Base-by-base conservation (phyloP, 441 rosid genomes). In the Arabidopsis hybrid region DNA sequence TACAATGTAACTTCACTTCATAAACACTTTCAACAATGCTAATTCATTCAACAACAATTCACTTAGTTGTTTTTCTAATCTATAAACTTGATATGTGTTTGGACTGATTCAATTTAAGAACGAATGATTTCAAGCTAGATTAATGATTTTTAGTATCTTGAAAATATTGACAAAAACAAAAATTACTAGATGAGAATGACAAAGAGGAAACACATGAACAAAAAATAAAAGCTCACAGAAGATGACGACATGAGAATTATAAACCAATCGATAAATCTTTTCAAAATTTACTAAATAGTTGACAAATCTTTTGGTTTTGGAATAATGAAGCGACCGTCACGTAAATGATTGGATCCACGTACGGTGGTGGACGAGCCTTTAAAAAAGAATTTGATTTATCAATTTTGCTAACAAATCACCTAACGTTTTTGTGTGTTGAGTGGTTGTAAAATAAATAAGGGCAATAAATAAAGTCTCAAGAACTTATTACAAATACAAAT, bases 351-450 rank as follows among this genome's bases (percentile, higher is more conserved):
- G 63, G 63, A 16, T 58, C 29, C 29, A 58, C 40, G 29, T 16
- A 36, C 63, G 26, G 31, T 36, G 5, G 63, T 36, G 7, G 14
- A n/a, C 3, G 62, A 58, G 45, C 10, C 63, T 9, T 36, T 5
- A 16, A 34, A 14, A 8, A 2, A 1, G 21, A 8, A 34, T 57
- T 8, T 11, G 16, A 8, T 9, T 39, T 17, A 8, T 35, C 6
- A 34, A 1, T 35, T 57, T 35, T 35, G 62, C 8, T 35, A 57
- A 55, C 18, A 57, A 57, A 35, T 6, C 62, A 57, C 62, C 43
- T 34, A 4, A 14, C 43, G 12, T 34, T 57, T 40, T 62, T 63
- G 6, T 45, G 53, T 63, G 5, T 31, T 36, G n/a, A 51, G 29
- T 60, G 31, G 21, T 32, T 43, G 45, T 52, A 72, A 43, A 38